Evolutionary conservation across 768 basidiomycete species (phyloP), one percentile per base, ranked within the genome.

Genomic region (Mycena polygramma): DNA sequence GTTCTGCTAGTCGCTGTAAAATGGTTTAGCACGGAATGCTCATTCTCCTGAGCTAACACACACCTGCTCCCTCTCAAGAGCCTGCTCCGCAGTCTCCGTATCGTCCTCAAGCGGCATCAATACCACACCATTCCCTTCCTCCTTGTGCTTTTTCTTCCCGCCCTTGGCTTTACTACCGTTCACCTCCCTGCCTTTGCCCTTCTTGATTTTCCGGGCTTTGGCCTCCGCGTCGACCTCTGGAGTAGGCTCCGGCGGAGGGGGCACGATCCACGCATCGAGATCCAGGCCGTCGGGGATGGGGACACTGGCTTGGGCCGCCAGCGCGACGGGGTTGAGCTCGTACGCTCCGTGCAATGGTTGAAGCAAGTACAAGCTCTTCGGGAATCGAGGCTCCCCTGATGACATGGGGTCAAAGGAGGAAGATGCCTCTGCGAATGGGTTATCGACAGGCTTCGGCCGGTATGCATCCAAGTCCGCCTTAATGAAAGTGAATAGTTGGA

Each of bases 351-450:
- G 94, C 10, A 99, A 82, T 0, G 96, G 95, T 48, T 88, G 85
- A 52, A 99, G 90, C 62, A 99, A 89, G 79, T 91, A 93, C 15
- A 99, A 83, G 74, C 94, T 95, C 82, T 97, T 96, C 3, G 98
- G 98, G 76, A 94, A 97, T 43, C 81, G 81, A 19, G 89, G 88
- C 43, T 89, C 86, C 19, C 74, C 68, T 1, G 77, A 45, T 15
- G 72, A 66, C 30, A 80, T 75, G 7, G 77, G 73, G 57, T 84
- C 86, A 15, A 87, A 87, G 15, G 84, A 81, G 22, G 80, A 73
- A 14, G 81, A 78, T 20, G 79, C 69, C 19, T 83, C 85, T 36
- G 82, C 82, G 41, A 81, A 81, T 2, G 81, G 80, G 30, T 81
- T 78, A 10, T 78, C 58, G 10, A 75, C 78, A 7, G 80, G 76